A percentile compares a stretch with the other conserved stretches of the same genome.
phyloP scores from a whole-genome alignment of 805 yeast species.

The Candida orba region DNA sequence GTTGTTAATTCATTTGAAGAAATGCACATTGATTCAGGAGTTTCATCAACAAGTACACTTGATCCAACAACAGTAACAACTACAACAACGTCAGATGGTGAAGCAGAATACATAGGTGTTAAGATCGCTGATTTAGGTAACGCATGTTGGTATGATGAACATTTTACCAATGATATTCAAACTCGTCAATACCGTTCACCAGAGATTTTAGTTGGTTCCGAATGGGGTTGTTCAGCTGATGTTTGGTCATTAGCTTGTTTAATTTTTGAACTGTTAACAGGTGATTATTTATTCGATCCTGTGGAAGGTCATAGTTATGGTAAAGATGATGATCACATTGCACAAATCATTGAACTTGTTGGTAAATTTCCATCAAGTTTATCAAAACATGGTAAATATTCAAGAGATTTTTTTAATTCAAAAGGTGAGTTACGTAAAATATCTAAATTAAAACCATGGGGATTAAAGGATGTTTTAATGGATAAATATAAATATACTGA shows the following conservation, averaged over 20 bases:
- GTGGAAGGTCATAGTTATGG: conserved; percentile 61
- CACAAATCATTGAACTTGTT: conserved; percentile 82
- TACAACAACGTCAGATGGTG: background rate
- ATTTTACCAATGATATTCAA: conserved; percentile 64
- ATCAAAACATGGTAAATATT: conserved; percentile 52
- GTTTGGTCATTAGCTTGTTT: conserved; percentile 95
- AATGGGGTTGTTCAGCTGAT: conserved; percentile 95
- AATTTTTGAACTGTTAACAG: conserved; percentile 84
- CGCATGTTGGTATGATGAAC: conserved; percentile 62
- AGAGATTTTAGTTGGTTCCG: conserved; percentile 69
- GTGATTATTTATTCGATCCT: conserved; percentile 93
- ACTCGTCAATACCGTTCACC: conserved; percentile 80
- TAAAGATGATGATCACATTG: conserved; percentile 94
- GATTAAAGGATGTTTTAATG: conserved; percentile 65
- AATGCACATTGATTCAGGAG: conserved; percentile 8
- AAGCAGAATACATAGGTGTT: conserved; percentile 55
- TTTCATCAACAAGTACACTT: background rate
- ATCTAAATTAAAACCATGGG: conserved; percentile 83
- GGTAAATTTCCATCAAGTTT: conserved; percentile 60
- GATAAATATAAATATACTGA: conserved; percentile 78
- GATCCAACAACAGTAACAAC: too few relatives aligned
- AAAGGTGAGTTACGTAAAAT: conserved; percentile 73
- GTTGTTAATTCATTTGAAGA: conserved; percentile 9
- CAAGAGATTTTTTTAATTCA: conserved; percentile 56
- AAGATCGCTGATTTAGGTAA: conserved; percentile 87